These are phyloP conservation scores for Cercospora brassicicola DNA, from an alignment of 2,329 filamentous ascomycete genomes.

Conservation along the genomic window DNA sequence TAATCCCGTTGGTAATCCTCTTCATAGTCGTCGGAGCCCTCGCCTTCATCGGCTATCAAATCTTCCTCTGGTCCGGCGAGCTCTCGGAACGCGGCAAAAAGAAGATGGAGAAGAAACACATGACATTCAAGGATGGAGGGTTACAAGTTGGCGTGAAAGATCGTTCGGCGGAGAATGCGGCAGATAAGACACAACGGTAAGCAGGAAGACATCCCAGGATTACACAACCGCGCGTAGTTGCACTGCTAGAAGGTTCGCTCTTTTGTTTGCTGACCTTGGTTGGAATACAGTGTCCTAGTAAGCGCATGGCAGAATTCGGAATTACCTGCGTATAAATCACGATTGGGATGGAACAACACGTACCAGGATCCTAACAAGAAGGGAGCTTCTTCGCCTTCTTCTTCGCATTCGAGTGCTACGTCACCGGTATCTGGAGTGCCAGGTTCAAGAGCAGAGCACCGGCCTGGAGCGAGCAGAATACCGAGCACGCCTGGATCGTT, in stretches of 20 bases:
- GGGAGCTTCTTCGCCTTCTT: neutral
- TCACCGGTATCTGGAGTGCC: conserved; percentile 1
- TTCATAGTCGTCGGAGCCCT: conserved; percentile 58
- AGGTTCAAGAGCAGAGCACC: conserved; percentile 14
- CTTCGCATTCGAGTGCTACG: conserved; percentile 5
- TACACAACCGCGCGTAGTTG: no score
- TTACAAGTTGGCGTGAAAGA: conserved; percentile 70
- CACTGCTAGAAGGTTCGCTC: no score
- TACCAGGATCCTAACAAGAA: conserved; percentile 20
- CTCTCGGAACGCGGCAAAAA: conserved; percentile 65
- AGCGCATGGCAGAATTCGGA: conserved; percentile 52
- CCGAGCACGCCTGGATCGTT: conserved; percentile 22
- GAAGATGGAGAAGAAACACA: conserved; percentile 73
- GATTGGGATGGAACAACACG: conserved; percentile 38
- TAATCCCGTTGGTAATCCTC: conserved; percentile 67
- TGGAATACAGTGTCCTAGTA: conserved; percentile 41
- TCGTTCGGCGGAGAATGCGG: conserved; percentile 66
- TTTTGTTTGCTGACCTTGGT: no score
- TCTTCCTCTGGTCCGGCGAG: conserved; percentile 67
- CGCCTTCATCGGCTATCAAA: conserved; percentile 67
- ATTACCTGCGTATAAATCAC: conserved; percentile 41
- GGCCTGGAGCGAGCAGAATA: conserved; percentile 14
- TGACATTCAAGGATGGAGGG: conserved; percentile 73
- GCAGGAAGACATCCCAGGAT: no score
- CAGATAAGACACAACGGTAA: conserved; percentile 67